These are phyloP conservation scores for Penicillium hordei DNA, from an alignment of 2,329 filamentous ascomycete species.

Conservation along the genomic window DNA sequence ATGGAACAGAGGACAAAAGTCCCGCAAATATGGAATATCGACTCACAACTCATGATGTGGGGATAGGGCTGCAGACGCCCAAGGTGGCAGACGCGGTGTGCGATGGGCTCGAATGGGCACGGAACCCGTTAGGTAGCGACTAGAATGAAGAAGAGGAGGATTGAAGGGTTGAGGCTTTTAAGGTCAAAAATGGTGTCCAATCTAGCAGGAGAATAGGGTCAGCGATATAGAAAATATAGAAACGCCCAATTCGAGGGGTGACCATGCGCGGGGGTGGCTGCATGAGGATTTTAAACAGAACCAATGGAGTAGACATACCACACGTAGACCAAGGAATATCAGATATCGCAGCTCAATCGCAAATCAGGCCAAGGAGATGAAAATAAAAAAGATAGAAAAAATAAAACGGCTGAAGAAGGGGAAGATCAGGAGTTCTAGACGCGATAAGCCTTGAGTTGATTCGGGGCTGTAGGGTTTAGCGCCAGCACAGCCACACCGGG, in stretches of 20 bases:
- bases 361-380: neutral
- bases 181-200: neutral
- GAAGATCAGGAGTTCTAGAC: slow-evolving; percentile 17
- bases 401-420: neutral
- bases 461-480: slow-evolving; percentile 20
- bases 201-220: neutral
- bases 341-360: neutral
- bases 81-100: slow-evolving; percentile 10
- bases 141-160: neutral
- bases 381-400: neutral
- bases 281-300: neutral
- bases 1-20: slow-evolving; percentile 1
- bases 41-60: slow-evolving; percentile 31
- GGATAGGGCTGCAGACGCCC: slow-evolving; percentile 18
- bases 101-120: slow-evolving; percentile 14
- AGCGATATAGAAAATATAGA: slow-evolving; percentile 6
- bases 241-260: slow-evolving; percentile 6
- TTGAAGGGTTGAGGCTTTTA: neutral
- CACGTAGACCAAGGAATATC: neutral
- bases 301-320: neutral
- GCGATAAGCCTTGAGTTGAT: slow-evolving; percentile 16
- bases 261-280: slow-evolving; percentile 12
- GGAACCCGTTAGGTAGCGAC: slow-evolving; percentile 17
- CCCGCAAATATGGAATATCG: slow-evolving; percentile 12
- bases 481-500: slow-evolving; percentile 21